A percentile compares a stretch with the other conserved stretches of the same genome.
phyloP scores from a whole-genome alignment of 768 basidiomycete species.

The Collybia sordida region DNA sequence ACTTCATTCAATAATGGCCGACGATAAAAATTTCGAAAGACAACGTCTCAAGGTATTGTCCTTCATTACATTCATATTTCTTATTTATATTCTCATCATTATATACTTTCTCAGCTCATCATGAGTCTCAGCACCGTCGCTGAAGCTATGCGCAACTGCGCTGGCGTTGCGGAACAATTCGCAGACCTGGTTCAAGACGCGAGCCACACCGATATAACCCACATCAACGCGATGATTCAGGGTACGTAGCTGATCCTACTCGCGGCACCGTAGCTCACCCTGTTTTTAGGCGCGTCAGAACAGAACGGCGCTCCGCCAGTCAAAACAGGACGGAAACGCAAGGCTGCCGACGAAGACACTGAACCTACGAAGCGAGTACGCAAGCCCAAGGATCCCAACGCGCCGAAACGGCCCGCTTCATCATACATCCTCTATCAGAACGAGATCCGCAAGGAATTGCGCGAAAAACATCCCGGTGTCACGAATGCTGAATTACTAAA shows the following conservation, averaged over 20 bases:
- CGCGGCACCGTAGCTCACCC: constrained; percentile 12
- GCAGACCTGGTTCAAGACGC: constrained; percentile 43
- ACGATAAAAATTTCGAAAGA: no score
- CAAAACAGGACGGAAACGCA: constrained; percentile 37
- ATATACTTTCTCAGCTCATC: constrained; percentile 47
- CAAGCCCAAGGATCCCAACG: constrained; percentile 88
- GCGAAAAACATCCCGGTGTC: constrained; percentile 60
- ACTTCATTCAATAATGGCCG: constrained; percentile 8
- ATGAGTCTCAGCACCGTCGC: constrained; percentile 56
- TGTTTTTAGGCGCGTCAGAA: constrained; percentile 16
- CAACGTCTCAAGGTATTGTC: no score
- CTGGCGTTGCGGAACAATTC: constrained; percentile 59
- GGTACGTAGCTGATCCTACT: constrained; percentile 2
- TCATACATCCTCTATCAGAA: constrained; percentile 97
- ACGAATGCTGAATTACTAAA: constrained; percentile 71
- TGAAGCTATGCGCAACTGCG: constrained; percentile 61
- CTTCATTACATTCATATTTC: constrained; percentile 3
- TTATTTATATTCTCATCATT: constrained; percentile 7
- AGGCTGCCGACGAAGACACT: constrained; percentile 36
- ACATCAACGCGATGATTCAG: no score
- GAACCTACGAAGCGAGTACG: constrained; percentile 55
- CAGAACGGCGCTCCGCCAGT: constrained; percentile 6
- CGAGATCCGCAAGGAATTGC: constrained; percentile 74
- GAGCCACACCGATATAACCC: no score
- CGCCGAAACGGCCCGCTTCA: constrained; percentile 90